Base-by-base conservation (phyloP, 2,329 filamentous ascomycete genomes). In the Beauveria caledonica region DNA sequence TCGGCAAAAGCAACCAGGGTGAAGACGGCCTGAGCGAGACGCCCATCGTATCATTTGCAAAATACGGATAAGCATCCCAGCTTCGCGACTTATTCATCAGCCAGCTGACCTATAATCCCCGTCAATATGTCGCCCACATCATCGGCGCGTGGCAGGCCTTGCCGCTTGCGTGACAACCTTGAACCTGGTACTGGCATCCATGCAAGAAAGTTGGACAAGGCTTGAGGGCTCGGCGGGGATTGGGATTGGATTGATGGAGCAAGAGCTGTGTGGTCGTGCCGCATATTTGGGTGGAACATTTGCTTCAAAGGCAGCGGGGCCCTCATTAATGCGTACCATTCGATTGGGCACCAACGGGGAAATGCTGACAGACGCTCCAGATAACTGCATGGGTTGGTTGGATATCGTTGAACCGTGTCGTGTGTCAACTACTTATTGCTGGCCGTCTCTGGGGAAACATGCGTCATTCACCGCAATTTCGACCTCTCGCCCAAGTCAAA, bases 391-490 rank as follows among this genome's bases (percentile, higher is more conserved):
- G 58, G 58, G 58, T 60, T 60, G 50, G 58, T 54, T 54, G 58
- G 33, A 44, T 44, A 36, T 51, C 25, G 44, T 29, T 27, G 44
- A 49, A 33, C 54, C 45, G 19, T 57, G 54, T 57, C 44, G 29
- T 57, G 44, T 57, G 54, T 33, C n/a, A 39, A 48, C 36, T 36
- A 44, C 17, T 27, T 13, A 27, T 48, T 36, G 27, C 27, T 23
- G 21, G 23, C 39, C 36, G 36, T 53, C 27, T 40, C 39, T 46
- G 48, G 57, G 57, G 46, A 39, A 58, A 58, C 23, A 39, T 44
- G 48, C 57, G 49, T 59, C 57, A 59, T 59, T 59, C 57, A 59
- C 57, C 57, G 57, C 57, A 59, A 52, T 53, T 59, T 59, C 39
- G 49, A 19, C 5, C 33, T 36, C 27, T 19, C 45, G 36, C 15